A percentile compares a stretch with the other conserved stretches of the same genome.
Conservation (phyloP, 2,329 filamentous ascomycete species). For the Fusarium coicis region DNA sequence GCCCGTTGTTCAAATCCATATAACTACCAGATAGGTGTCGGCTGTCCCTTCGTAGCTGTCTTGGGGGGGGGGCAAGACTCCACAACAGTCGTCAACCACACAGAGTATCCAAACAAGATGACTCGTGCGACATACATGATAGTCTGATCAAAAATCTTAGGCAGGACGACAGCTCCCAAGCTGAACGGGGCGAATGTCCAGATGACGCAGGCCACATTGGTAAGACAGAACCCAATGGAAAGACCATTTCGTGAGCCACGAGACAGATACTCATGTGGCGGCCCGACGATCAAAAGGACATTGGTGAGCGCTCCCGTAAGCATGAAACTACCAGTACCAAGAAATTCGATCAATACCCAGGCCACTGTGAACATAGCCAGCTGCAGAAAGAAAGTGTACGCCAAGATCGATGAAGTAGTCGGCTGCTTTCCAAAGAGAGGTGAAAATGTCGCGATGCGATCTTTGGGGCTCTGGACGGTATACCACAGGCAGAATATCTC, state of each 20-base stretch:
- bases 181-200: conserved; percentile 21
- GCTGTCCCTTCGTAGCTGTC: neutral
- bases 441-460: neutral
- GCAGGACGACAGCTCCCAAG: neutral
- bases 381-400: neutral
- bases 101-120: neutral
- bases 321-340: accelerated
- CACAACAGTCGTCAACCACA: neutral
- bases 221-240: conserved; percentile 1
- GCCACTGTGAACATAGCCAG: neutral
- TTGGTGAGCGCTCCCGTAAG: neutral
- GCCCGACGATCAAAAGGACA: conserved; percentile 5
- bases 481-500: conserved; percentile 10
- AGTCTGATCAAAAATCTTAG: conserved; percentile 4
- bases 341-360: neutral
- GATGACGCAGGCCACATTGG: neutral
- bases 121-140: neutral
- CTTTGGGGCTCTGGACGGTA: neutral
- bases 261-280: neutral
- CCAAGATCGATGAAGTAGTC: accelerated
- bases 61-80: neutral
- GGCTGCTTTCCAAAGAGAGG: neutral
- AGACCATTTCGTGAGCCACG: conserved; percentile 11
- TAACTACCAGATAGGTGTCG: neutral
- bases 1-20: too few relatives aligned